Base-by-base conservation (phyloP, 2,329 filamentous ascomycete genomes). In the Ophiostoma ips region DNA sequence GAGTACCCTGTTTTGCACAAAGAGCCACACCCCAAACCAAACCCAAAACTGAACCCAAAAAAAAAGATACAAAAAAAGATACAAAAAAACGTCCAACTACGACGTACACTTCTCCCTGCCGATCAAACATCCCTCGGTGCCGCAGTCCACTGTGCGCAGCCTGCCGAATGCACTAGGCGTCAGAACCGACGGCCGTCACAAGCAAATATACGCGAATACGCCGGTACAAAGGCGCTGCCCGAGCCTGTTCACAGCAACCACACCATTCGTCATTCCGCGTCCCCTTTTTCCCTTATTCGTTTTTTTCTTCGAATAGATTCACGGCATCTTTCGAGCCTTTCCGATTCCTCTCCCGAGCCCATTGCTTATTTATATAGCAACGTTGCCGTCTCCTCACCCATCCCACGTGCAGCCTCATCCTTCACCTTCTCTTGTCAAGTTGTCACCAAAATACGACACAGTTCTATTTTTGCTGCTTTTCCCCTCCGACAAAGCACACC, bases 81-180 rank as follows among this genome's bases (percentile, higher is more conserved):
- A n/a, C n/a, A n/a, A n/a, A n/a, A n/a, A n/a, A n/a, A n/a, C n/a
- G n/a, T n/a, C n/a, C n/a, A n/a, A n/a, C n/a, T n/a, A n/a, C n/a
- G n/a, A n/a, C n/a, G n/a, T n/a, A n/a, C n/a, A 11, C 35, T 16
- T 18, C 18, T 41, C 19, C 38, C 21, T 41, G 21, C 1, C n/a
- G 10, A 30, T 15, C 40, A 24, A 30, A 16, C 15, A 31, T 43
- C 40, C n/a, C 40, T 43, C 40, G 40, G 40, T 43, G 9, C 40
- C 40, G 40, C 40, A 24, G 38, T 18, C 19, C 2, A 35, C 43
- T 35, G 38, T 41, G 30, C 18, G 6, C 18, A 21, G 37, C 37
- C 37, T 21, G 21, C 18, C 49, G 49, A 41, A 50, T 50, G 49
- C 21, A 43, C 49, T 24, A 30, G 21, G 16, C 40, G 40, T 15